Evolutionary conservation across 257 asterid species (phyloP), one percentile per base, ranked within the genome.

Genomic region (Datura wrightii): DNA sequence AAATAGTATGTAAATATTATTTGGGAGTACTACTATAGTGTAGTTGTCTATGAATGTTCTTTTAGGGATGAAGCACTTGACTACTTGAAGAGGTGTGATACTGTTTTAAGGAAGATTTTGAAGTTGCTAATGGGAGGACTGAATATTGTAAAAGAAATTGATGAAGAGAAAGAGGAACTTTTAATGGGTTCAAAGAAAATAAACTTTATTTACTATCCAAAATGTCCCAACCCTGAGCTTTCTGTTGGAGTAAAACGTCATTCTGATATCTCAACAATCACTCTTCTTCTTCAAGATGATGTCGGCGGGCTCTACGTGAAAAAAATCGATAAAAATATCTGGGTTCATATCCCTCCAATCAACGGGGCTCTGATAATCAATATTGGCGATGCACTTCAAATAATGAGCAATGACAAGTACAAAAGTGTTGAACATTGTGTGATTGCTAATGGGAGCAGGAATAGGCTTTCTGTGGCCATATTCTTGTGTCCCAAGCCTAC

Each of bases 371-470:
- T 86, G 5, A 88, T 88, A 46, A 88, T 88, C 16, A 88, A 88
- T 36, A 42, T 88, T 2, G 89, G 90, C 0, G 89, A 88, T 46
- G 86, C 89, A 0, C 86, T 88, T 19, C 89, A 87, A 41, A 87
- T 87, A 8, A 46, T 86, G 19, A 88, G 90, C 5, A 85, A 85
- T 3, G 88, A 86, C 0, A 39, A 76, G 2, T 88, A 88, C 58
- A 88, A 88, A 65, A 88, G 88, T 82, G 59, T 86, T 1, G 90
- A 88, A 82, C 90, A 88, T 6, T 74, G 87, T 0, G 88, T 88
- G 48, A 65, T 85, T 2, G 90, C 90, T 2, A 88, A 85, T 34
- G 90, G 88, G 34, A 54, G n/a, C 8, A 88, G 31, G 2, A 78
- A 76, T n/a, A 71, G 86, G 18, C 46, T 88, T 5, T 88, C 87